Percentiles rank a stretch among this genome's conserved stretches.
Evolutionary conservation across 2,329 filamentous ascomycete species (phyloP).

Genomic region (Ophiocordyceps camponoti-floridani): DNA sequence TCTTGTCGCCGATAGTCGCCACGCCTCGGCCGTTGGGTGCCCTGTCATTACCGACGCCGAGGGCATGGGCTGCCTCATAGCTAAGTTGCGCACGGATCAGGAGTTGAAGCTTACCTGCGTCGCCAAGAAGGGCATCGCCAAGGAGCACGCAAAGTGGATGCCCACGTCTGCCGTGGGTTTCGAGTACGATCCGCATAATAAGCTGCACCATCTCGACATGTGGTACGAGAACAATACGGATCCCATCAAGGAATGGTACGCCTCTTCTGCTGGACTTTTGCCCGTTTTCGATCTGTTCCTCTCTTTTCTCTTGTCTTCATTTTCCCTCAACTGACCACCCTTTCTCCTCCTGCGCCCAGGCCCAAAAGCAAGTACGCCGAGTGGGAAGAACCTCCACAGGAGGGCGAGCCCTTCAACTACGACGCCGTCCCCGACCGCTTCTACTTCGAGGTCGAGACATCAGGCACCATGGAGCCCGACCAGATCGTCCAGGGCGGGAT

Average conservation of each 20-base stretch:
- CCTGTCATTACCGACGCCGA: constrained; percentile 75
- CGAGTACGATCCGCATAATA: constrained; percentile 97
- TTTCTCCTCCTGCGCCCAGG: constrained; percentile 24
- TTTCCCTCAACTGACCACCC: neutral
- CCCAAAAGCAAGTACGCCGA: constrained; percentile 65
- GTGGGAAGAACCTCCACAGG: constrained; percentile 62
- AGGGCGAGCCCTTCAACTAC: constrained; percentile 81
- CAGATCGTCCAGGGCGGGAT: constrained; percentile 80
- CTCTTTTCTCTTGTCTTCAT: neutral
- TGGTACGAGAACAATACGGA: constrained; percentile 75
- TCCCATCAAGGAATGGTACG: constrained; percentile 67
- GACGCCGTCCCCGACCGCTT: constrained; percentile 71
- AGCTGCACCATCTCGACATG: constrained; percentile 75
- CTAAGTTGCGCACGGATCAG: constrained; percentile 78
- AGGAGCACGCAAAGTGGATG: constrained; percentile 97
- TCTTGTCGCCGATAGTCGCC: constrained; percentile 51
- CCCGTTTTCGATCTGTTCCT: too few relatives aligned
- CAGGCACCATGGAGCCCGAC: constrained; percentile 77
- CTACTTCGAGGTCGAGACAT: constrained; percentile 86
- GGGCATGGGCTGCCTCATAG: constrained; percentile 66
- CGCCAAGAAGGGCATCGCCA: constrained; percentile 95
- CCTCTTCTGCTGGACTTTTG: too few relatives aligned
- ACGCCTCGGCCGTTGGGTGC: constrained; percentile 60
- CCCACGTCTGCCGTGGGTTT: constrained; percentile 85
- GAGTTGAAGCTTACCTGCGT: constrained; percentile 82